phyloP scores from a whole-genome alignment of 441 rosid species.

The Populus tomentosa region DNA sequence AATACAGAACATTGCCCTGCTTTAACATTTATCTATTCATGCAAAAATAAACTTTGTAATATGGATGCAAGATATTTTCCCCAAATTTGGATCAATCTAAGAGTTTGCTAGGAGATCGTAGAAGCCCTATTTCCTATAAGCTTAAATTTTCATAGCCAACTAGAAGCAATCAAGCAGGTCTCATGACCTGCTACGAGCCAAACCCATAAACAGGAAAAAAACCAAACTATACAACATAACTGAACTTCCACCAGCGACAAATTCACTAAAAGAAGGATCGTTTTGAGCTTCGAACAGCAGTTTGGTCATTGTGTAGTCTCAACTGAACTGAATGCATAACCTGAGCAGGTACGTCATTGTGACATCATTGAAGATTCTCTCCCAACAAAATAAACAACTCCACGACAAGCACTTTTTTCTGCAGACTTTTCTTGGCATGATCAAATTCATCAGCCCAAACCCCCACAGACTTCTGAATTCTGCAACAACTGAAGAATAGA shows the following conservation, averaged over 20 bases:
- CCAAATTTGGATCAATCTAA: neutral
- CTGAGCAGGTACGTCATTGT: too few species aligned
- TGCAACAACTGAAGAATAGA: too few species aligned
- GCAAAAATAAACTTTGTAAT: neutral
- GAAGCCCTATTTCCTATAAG: neutral
- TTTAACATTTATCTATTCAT: too few species aligned
- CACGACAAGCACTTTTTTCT: neutral
- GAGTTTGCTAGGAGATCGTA: neutral
- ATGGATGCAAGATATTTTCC: neutral
- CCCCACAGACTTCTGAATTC: too few species aligned
- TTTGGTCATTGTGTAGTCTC: neutral
- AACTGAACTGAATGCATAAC: neutral
- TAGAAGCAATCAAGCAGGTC: too few species aligned
- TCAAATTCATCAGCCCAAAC: too few species aligned
- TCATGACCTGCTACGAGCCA: neutral
- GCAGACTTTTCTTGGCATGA: too few species aligned
- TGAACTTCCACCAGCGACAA: neutral
- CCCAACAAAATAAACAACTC: neutral
- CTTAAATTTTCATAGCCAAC: too few species aligned
- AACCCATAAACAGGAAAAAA: neutral
- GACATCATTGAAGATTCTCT: neutral
- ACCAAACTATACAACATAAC: neutral
- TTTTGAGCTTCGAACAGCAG: too few species aligned
- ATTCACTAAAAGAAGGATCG: too few species aligned
- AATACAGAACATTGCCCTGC: too few species aligned